These are phyloP conservation scores for Citropsis articulata DNA, from an alignment of 345 rosid genomes.

Conservation along the genomic window DNA sequence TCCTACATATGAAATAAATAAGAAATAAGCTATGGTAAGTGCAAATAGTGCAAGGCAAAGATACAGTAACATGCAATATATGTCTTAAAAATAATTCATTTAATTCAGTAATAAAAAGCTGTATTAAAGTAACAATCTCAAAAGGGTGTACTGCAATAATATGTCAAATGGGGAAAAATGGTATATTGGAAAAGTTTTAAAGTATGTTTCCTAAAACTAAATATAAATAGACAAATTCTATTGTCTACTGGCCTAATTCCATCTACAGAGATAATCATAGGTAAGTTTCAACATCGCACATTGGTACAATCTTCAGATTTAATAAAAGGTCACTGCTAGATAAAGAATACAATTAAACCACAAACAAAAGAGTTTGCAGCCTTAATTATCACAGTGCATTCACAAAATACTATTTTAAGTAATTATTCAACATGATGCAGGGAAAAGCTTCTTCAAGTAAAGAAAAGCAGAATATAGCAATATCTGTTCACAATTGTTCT, in stretches of 20 bases:
- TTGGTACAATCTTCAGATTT: background rate
- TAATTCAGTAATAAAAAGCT: background rate
- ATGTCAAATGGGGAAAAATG: background rate
- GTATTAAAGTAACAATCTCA: background rate
- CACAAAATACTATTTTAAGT: background rate
- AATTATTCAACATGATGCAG: background rate
- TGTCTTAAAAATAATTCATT: background rate
- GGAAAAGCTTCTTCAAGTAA: background rate
- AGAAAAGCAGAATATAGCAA: background rate
- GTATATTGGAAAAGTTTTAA: background rate
- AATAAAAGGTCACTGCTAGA: background rate
- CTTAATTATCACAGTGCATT: background rate
- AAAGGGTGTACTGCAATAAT: background rate
- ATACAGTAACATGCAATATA: background rate
- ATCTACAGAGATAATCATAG: background rate
- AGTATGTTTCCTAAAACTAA: background rate
- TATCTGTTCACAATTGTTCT: background rate
- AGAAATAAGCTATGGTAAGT: background rate
- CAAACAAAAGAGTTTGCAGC: background rate
- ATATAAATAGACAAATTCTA: background rate
- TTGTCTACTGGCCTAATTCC: background rate
- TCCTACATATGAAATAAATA: constrained; percentile 41
- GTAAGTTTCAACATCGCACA: background rate
- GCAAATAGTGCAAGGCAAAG: background rate
- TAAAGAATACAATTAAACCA: background rate